A percentile compares a stretch with the other conserved stretches of the same genome.
Conservation (phyloP, 164 flowering plant species). For the Vitis labrusca region DNA sequence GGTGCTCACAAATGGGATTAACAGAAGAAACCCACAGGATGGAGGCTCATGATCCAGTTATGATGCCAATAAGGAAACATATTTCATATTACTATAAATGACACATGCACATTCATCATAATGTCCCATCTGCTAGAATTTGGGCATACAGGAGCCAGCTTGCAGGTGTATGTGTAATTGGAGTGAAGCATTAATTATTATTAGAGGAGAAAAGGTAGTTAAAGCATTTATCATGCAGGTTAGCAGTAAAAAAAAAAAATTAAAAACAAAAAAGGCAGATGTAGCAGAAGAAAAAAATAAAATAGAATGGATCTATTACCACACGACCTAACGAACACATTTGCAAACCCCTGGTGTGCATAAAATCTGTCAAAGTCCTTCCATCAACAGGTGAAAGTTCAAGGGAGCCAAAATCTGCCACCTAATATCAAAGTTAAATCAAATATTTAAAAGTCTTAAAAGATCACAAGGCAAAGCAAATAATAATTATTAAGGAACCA, state of each 20-base stretch:
- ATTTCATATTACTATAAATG: no score
- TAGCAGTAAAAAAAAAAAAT: not conserved
- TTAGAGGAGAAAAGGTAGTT: no score
- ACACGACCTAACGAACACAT: constrained; percentile 89
- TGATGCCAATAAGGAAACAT: no score
- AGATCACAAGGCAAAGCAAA: not conserved
- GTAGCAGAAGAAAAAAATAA: not conserved
- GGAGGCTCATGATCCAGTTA: no score
- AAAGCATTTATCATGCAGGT: no score
- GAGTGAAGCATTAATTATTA: no score
- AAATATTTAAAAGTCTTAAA: constrained; percentile 10
- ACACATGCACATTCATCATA: no score
- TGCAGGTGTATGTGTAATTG: no score
- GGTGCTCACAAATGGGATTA: no score
- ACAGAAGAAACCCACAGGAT: no score
- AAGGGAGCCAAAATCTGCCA: constrained; percentile 94
- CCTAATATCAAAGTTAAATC: constrained; percentile 42
- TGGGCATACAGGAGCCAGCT: no score
- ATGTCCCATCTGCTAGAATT: no score
- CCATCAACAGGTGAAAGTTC: constrained; percentile 99
- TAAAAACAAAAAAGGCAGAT: not conserved
- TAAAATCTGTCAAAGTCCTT: constrained; percentile 92
- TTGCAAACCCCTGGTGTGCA: constrained; percentile 92
- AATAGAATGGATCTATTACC: constrained; percentile 42
- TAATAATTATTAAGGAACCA: constrained; percentile 12